Percentiles rank a stretch among this genome's conserved stretches.
phyloP scores from a whole-genome alignment of 306 rosid species.

The Prunus fruticosa region DNA sequence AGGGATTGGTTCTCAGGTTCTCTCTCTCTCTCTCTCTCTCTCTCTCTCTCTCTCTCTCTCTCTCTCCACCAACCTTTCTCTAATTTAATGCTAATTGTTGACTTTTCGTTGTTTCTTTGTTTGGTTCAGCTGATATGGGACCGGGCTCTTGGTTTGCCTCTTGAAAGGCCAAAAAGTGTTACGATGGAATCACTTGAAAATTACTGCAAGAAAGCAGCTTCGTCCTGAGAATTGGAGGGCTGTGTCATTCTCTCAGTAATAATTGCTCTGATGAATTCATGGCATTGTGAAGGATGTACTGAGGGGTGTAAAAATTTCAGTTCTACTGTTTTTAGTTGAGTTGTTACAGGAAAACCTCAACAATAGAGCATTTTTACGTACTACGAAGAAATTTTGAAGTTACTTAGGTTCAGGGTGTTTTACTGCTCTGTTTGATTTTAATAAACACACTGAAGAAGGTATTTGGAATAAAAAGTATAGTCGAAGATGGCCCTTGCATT shows the following conservation, averaged over 20 bases:
- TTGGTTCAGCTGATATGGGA: slow-evolving; percentile 53
- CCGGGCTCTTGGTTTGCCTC: slow-evolving; percentile 62
- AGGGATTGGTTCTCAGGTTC: slow-evolving; percentile 94
- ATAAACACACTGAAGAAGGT: not conserved
- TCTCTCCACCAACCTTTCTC: no score
- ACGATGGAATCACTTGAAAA: slow-evolving; percentile 48
- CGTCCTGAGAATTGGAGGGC: slow-evolving; percentile 15
- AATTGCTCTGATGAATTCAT: not conserved
- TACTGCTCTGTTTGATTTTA: not conserved
- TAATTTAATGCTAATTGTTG: not conserved
- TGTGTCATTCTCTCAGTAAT: not conserved
- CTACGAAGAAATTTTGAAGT: not conserved
- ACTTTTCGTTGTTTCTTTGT: not conserved
- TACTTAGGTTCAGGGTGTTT: not conserved
- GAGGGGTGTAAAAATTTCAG: slow-evolving; percentile 11
- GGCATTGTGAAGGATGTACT: not conserved
- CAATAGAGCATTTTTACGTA: not conserved
- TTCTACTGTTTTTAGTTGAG: not conserved
- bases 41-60: no score
- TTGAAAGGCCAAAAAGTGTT: slow-evolving; percentile 64
- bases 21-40: slow-evolving; percentile 9
- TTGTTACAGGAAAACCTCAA: not conserved
- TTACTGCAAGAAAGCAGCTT: slow-evolving; percentile 48
- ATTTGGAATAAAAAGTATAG: not conserved
- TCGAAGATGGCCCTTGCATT: not conserved